Evolutionary conservation across 768 basidiomycete genomes (phyloP), one percentile per base, ranked within the genome.

Genomic region (Lactifluus piperatus): DNA sequence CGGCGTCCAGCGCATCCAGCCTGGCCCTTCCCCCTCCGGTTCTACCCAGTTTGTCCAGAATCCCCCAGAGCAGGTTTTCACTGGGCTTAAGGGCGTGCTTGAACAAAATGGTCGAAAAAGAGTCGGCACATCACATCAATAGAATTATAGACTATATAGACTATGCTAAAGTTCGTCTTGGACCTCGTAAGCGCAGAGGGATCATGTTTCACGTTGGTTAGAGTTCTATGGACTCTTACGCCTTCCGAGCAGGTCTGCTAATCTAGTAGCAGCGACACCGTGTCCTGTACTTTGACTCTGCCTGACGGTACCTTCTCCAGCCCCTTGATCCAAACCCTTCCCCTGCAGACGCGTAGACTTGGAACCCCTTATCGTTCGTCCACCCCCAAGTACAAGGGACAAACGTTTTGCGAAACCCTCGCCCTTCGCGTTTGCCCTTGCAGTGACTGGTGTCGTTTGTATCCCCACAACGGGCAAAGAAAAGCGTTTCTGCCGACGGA

Each of bases 381-480:
- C 70, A 22, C 65, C 68, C 29, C 78, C 81, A 0, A 86, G 73
- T 37, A 86, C 76, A 3, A 86, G 73, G 20, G 84, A 84, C 62
- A 85, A 85, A 60, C 86, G 74, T 66, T 75, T 78, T 64, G 73
- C 69, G 47, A 71, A 67, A 61, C 71, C 76, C 58, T 69, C 73
- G 14, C 70, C 71, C 26, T 64, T 66, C 24, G 65, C 58, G 50
- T 60, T 71, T 39, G 81, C 79, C 20, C 81, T 77, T 22, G 85
- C 80, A 29, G 83, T 85, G 14, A 91, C 87, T 18, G 79, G 81
- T 30, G 82, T 82, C 30, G 83, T 82, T 63, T 90, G 87, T 69
- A 91, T 63, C 37, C 85, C 87, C 37, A 91, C 75, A n/a, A 86
- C 86, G 47, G 88, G 86, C 51, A 86, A 60, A 50, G 89, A 90